phyloP scores from a whole-genome alignment of 2,329 filamentous ascomycete species.

The Calonectria leucothoes region DNA sequence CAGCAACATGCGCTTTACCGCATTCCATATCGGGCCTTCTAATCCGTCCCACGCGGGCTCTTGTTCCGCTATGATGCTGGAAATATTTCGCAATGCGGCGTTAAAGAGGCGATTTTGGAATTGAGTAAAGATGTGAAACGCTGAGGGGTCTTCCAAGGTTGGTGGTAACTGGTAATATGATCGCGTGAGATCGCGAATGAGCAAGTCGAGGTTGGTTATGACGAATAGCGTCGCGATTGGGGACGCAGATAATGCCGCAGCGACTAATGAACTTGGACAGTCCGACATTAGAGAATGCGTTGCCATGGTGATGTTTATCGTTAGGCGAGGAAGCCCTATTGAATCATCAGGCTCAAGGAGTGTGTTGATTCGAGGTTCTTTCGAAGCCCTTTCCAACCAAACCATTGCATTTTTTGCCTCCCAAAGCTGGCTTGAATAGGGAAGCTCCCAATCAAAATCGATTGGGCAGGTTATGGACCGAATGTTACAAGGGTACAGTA shows the following conservation, averaged over 20 bases:
- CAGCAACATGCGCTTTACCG: slow-evolving; percentile 39
- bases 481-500: slow-evolving; percentile 44
- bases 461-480: slow-evolving; percentile 44
- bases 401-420: slow-evolving; percentile 41
- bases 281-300: slow-evolving; percentile 48
- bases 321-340: slow-evolving; percentile 31
- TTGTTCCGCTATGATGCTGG: slow-evolving; percentile 27
- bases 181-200: slow-evolving; percentile 48
- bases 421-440: slow-evolving; percentile 43
- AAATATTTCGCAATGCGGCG: slow-evolving; percentile 39
- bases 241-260: slow-evolving; percentile 38
- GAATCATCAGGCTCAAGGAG: slow-evolving; percentile 25
- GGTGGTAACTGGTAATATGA: slow-evolving; percentile 49
- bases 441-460: slow-evolving; percentile 50
- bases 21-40: slow-evolving; percentile 41
- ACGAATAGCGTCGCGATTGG: slow-evolving; percentile 44
- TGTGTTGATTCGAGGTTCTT: slow-evolving; percentile 27
- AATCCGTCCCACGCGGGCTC: background rate
- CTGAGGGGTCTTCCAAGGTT: slow-evolving; percentile 43
- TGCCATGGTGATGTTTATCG: slow-evolving; percentile 41
- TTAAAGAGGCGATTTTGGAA: slow-evolving; percentile 44
- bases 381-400: slow-evolving; percentile 40
- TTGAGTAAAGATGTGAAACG: slow-evolving; percentile 49
- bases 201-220: slow-evolving; percentile 40
- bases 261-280: slow-evolving; percentile 37